phyloP scores from a whole-genome alignment of 441 rosid species.

The Geranium incanum region DNA sequence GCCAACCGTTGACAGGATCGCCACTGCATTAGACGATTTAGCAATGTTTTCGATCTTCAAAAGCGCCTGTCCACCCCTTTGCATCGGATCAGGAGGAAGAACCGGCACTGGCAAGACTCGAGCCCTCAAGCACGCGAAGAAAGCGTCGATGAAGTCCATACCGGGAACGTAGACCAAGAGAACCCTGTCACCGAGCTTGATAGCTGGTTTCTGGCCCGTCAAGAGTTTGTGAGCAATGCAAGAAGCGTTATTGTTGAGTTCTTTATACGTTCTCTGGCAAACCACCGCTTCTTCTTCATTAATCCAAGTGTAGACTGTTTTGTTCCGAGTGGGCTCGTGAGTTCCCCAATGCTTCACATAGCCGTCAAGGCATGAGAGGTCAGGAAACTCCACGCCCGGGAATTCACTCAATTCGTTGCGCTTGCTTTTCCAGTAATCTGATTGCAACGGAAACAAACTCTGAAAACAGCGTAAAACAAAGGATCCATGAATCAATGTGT shows the following conservation, averaged over 20 bases:
- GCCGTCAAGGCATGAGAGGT: conserved; percentile 43
- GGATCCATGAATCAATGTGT: conserved; percentile 9
- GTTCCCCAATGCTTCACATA: conserved; percentile 62
- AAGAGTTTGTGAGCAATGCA: conserved; percentile 47
- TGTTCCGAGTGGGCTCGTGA: conserved; percentile 28
- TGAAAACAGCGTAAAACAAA: conserved; percentile 22
- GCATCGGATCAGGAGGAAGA: conserved; percentile 66
- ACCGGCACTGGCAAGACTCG: conserved; percentile 62
- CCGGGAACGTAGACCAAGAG: conserved; percentile 59
- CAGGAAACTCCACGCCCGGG: conserved; percentile 49
- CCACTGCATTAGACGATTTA: conserved; percentile 46
- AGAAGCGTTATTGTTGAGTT: conserved; percentile 45
- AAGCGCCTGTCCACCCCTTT: conserved; percentile 71
- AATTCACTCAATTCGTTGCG: conserved; percentile 35
- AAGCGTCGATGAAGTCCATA: conserved; percentile 57
- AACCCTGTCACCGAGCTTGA: conserved; percentile 57
- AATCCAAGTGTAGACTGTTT: conserved; percentile 51
- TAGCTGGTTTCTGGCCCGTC: conserved; percentile 41
- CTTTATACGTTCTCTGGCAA: conserved; percentile 42
- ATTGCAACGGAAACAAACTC: conserved; percentile 43
- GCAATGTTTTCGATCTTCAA: conserved; percentile 59
- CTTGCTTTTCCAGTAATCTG: conserved; percentile 21
- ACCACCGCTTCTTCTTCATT: conserved; percentile 42
- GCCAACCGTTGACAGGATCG: conserved; percentile 44
- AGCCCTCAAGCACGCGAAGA: conserved; percentile 65